These are phyloP conservation scores for Mycena olivaceomarginata DNA, from an alignment of 768 basidiomycete species.

Conservation along the genomic window DNA sequence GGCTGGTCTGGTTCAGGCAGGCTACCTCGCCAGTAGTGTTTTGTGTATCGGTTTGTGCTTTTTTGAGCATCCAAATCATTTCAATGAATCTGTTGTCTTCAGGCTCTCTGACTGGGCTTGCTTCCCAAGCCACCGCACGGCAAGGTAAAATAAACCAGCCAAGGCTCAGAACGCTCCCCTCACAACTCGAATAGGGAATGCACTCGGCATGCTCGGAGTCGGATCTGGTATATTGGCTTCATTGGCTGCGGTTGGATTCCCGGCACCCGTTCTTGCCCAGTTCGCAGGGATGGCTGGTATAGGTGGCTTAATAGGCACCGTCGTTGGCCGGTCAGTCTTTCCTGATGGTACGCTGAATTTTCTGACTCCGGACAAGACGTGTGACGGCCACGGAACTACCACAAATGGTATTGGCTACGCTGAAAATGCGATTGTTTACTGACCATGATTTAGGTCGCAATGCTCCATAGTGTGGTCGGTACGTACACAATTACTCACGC, in stretches of 20 bases:
- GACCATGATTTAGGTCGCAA: conserved; percentile 63
- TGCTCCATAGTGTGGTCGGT: conserved; percentile 92
- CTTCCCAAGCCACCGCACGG: conserved; percentile 88
- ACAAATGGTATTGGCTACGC: conserved; percentile 75
- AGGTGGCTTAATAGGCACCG: conserved; percentile 81
- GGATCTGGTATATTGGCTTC: conserved; percentile 71
- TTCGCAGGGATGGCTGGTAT: conserved; percentile 86
- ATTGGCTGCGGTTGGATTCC: conserved; percentile 89
- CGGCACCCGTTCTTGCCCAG: conserved; percentile 83
- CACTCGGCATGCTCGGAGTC: conserved; percentile 91
- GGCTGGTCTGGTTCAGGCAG: conserved; percentile 91
- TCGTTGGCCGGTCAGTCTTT: conserved; percentile 70
- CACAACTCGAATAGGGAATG: conserved; percentile 63
- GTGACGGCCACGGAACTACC: conserved; percentile 93
- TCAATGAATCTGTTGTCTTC: conserved; percentile 9
- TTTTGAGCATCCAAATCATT: not conserved
- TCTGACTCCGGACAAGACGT: conserved; percentile 62
- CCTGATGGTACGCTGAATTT: not conserved
- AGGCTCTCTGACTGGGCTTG: conserved; percentile 89
- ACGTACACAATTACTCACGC: too few species aligned
- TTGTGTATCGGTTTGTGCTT: conserved; percentile 82
- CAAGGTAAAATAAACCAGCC: conserved; percentile 67
- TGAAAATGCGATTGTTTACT: not conserved
- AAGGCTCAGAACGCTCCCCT: not conserved
- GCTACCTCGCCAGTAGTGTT: conserved; percentile 90